Evolutionary conservation across 345 rosid species (phyloP), one percentile per base, ranked within the genome.

Genomic region (Rhodomyrtus tomentosa): DNA sequence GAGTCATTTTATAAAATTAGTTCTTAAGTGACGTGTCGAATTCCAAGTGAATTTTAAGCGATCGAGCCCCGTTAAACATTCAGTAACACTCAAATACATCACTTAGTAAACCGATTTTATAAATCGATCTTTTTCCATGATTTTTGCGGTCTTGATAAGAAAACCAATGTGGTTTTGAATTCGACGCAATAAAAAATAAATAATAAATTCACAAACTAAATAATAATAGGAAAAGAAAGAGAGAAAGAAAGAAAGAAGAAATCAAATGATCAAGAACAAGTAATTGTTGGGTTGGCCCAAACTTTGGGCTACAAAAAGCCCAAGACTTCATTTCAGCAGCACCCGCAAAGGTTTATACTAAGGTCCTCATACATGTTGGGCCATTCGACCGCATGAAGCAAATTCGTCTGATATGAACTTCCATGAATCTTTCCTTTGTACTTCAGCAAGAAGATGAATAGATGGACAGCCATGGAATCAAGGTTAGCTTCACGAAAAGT

Each of bases 41-140:
- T 36, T 68, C 0, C 4, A 9, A 0, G 3, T 5, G 7, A 36
- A 12, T 18, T 36, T 68, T 32, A 18, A 20, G 45, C 7, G 18
- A 18, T 1, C 3, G 13, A 68, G 12, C 21, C 76, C 18, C 4
- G 0, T 36, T 20, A 9, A 18, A 68, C 10, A 62, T 0, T 42
- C 24, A 18, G 8, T 62, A 62, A 7, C 45, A 68, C 10, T 3
- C 79, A 68, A 36, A 24, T 8, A 18, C 45, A 18, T 68, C 13
- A 20, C 13, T 68, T 18, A 10, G 45, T 9, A 55, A 55, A 55
- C 11, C 2, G 5, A 22, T 55, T 22, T 55, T 55, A 24, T 36
- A 18, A 22, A 36, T 62, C 76, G 16, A 68, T 9, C 1, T 7
- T 62, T 16, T 54, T 62, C 25, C 1, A 11, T 0, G 0, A 40